Conservation (phyloP, 768 basidiomycete genomes). For the Termitomyces sp. region DNA sequence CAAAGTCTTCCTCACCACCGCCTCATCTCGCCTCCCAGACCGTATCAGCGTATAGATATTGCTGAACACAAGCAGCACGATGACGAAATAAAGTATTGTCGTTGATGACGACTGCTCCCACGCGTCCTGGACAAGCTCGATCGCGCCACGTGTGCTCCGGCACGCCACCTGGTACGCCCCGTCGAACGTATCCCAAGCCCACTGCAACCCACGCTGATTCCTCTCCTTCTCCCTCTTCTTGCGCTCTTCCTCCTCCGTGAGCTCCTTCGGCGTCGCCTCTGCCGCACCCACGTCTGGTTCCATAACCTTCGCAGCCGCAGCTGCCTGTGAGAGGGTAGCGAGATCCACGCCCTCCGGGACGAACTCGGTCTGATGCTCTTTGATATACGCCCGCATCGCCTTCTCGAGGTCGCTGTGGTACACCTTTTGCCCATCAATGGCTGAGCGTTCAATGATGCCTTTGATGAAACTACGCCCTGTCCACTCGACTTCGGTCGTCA, state of each 20-base stretch:
- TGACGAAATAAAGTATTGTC: slow-evolving; percentile 69
- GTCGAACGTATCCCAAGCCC: slow-evolving; percentile 85
- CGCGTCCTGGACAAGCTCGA: slow-evolving; percentile 75
- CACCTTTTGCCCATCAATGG: slow-evolving; percentile 86
- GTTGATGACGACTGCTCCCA: slow-evolving; percentile 77
- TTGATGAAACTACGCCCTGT: slow-evolving; percentile 96
- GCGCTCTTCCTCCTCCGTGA: slow-evolving; percentile 30
- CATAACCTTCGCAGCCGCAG: slow-evolving; percentile 22
- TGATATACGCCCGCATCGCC: slow-evolving; percentile 86
- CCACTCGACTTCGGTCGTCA: slow-evolving; percentile 95
- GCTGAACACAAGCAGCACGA: slow-evolving; percentile 67
- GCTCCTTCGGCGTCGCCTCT: slow-evolving; percentile 19
- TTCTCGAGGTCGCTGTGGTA: slow-evolving; percentile 83
- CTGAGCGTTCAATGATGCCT: slow-evolving; percentile 90
- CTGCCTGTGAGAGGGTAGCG: slow-evolving; percentile 44
- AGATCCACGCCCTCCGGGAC: slow-evolving; percentile 76
- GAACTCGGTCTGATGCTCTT: slow-evolving; percentile 87
- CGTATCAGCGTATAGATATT: slow-evolving; percentile 65
- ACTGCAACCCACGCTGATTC: slow-evolving; percentile 71
- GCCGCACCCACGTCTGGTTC: slow-evolving; percentile 13
- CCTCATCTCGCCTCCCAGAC: slow-evolving; percentile 36
- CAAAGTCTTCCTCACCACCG: slow-evolving; percentile 47
- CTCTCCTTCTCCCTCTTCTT: slow-evolving; percentile 67
- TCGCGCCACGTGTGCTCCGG: slow-evolving; percentile 64
- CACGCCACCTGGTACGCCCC: slow-evolving; percentile 70